Conservation (phyloP, 2,329 filamentous ascomycete species). For the Alternaria sp. region DNA sequence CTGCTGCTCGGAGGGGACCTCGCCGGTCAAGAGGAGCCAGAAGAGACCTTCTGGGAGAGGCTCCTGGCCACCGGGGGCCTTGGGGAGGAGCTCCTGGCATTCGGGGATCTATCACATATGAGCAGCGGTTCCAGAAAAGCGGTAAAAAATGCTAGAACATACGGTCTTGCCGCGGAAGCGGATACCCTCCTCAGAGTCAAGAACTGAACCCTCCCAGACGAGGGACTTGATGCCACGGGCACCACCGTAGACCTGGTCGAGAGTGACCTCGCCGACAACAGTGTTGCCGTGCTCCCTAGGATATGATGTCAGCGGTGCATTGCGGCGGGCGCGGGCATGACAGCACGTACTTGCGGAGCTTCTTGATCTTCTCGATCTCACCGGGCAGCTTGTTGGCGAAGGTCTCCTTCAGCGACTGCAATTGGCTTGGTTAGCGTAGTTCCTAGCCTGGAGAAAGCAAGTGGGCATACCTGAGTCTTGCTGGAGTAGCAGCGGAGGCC, state of each 20-base stretch:
- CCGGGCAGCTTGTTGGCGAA: conserved; percentile 95
- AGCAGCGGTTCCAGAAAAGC: conserved; percentile 24
- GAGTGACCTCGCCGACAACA: conserved; percentile 95
- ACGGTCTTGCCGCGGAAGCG: conserved; percentile 97
- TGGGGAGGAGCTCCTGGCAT: conserved; percentile 96
- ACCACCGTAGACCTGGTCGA: conserved; percentile 99
- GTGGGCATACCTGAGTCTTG: conserved; percentile 78
- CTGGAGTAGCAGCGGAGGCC: conserved; percentile 88
- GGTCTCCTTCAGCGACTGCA: conserved; percentile 94
- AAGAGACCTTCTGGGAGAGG: conserved; percentile 99
- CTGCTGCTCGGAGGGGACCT: conserved; percentile 97
- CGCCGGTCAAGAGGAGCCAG: conserved; percentile 98
- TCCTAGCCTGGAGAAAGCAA: conserved; percentile 10
- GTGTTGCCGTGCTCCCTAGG: conserved; percentile 90
- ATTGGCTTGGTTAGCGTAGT: conserved; percentile 38
- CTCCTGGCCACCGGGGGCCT: conserved; percentile 95
- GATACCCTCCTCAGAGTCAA: conserved; percentile 98
- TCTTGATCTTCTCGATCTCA: conserved; percentile 99
- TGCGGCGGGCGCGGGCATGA: conserved; percentile 14
- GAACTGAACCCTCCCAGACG: conserved; percentile 95
- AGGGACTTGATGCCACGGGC: conserved; percentile 98
- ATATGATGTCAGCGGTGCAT: conserved; percentile 41
- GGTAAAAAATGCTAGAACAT: conserved; percentile 37
- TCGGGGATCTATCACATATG: conserved; percentile 76
- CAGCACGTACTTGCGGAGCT: conserved; percentile 81